Base-by-base conservation (phyloP, 495 filamentous ascomycete genomes). In the Thermothielavioides terrestris region DNA sequence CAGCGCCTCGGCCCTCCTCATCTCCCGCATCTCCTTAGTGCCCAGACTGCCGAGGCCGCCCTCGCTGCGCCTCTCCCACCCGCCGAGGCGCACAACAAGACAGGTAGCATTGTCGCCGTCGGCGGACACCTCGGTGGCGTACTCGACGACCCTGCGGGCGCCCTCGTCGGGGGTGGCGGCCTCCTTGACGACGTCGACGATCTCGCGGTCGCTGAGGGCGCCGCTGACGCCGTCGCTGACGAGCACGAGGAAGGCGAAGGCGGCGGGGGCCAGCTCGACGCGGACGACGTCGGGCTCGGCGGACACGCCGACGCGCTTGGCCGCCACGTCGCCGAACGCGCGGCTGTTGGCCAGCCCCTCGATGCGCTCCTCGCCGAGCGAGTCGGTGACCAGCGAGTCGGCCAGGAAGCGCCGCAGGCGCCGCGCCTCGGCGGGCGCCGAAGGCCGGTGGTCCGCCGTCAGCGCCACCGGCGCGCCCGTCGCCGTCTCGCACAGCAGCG, bases 51-150 rank as follows among this genome's bases (percentile, higher is more conserved):
- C 92, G 42, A 90, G 65, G 0, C 92, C 92, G 0, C 94, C 94
- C 63, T 94, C 86, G 40, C 75, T 78, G 58, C 92, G 79, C 61
- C 91, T 80, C 72, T 97, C 92, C 92, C 92, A 97, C 0, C 94
- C 92, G 8, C 92, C 92, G 8, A 97, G 72, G 44, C 92, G 74
- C 20, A 97, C 81, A 5, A 96, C 91, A 4, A 96, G 68, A 60
- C 86, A 91, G n/a, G 94, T 98, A 9, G 89, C 88, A 74, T 98
- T 98, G 65, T 98, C 91, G 0, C 84, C 91, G 44, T 89, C 83
- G 7, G 62, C 74, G 17, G 76, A 81, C 12, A 94, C 83, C 70
- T 97, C 94, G 4, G 83, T 90, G 2, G 91, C 89, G 60, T 89
- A 95, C 27, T 77, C 77, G 25, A 94, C 86, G 10, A 98, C 81